A percentile compares a stretch with the other conserved stretches of the same genome.
Evolutionary conservation across 768 basidiomycete genomes (phyloP).

Genomic region (Naganishia friedmannii): DNA sequence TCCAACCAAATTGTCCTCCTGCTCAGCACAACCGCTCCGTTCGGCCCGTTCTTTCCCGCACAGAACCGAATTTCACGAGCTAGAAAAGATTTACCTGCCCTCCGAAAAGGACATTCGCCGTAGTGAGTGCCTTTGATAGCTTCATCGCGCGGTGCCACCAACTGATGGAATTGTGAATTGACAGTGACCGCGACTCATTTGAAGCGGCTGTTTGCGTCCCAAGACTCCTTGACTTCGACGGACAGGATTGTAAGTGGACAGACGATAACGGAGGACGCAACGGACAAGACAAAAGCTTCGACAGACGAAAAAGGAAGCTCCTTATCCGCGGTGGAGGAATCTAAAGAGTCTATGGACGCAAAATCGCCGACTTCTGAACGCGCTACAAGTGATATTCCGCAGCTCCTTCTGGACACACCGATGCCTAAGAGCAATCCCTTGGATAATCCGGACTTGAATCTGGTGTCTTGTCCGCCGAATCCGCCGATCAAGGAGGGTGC

Average conservation of each 20-base stretch:
- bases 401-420: constrained; percentile 12
- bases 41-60: not conserved
- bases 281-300: not conserved
- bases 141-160: not conserved
- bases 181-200: constrained; percentile 51
- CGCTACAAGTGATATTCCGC: constrained; percentile 5
- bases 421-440: constrained; percentile 12
- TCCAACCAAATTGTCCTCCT: not conserved
- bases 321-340: constrained; percentile 7
- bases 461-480: constrained; percentile 26
- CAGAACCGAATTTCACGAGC: constrained; percentile 72
- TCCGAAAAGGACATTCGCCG: constrained; percentile 59
- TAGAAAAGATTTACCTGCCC: constrained; percentile 57
- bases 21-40: too few species aligned
- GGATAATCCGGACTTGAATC: constrained; percentile 23
- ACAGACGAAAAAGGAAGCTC: constrained; percentile 1
- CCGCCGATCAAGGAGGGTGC: constrained; percentile 16
- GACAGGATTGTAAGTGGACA: constrained; percentile 47
- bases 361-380: constrained; percentile 31
- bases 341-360: constrained; percentile 14
- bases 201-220: constrained; percentile 52
- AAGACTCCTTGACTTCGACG: constrained; percentile 43
- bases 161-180: not conserved
- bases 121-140: constrained; percentile 34
- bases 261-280: constrained; percentile 41